Evolutionary conservation across 2,329 filamentous ascomycete genomes (phyloP).

Genomic region (Coccinonectria pachysandricola): DNA sequence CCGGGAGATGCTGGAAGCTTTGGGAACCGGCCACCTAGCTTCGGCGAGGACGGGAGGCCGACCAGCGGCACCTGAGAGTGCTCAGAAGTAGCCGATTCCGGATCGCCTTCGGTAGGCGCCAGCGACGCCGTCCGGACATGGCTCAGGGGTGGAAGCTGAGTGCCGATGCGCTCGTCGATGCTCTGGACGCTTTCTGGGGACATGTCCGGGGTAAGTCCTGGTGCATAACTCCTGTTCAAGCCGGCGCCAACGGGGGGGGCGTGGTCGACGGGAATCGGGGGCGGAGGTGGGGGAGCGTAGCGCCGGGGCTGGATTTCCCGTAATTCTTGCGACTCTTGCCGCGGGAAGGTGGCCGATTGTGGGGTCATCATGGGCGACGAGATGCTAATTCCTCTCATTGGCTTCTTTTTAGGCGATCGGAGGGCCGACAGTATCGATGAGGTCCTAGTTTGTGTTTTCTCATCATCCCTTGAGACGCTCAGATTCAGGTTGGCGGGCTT

Average conservation of each 20-base stretch:
- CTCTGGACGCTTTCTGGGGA: constrained; percentile 33
- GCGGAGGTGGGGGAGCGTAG: constrained; percentile 47
- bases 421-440: constrained; percentile 52
- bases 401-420: constrained; percentile 47
- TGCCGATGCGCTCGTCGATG: constrained; percentile 47
- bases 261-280: constrained; percentile 42
- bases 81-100: constrained; percentile 42
- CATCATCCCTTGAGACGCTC: constrained; percentile 26
- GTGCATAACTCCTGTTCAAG: constrained; percentile 15
- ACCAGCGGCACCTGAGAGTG: constrained; percentile 40
- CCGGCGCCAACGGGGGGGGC: constrained; percentile 25
- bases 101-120: constrained; percentile 33
- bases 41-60: constrained; percentile 38
- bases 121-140: constrained; percentile 30
- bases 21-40: constrained; percentile 22
- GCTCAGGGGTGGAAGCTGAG: constrained; percentile 22
- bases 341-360: constrained; percentile 48
- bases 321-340: constrained; percentile 46
- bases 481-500: constrained; percentile 44
- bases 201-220: constrained; percentile 22
- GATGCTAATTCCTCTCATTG: constrained; percentile 44
- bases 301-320: constrained; percentile 46
- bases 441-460: constrained; percentile 44
- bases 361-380: constrained; percentile 58
- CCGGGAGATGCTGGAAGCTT: constrained; percentile 41